phyloP scores from a whole-genome alignment of 176 grass and related monocot species.

The Paspalum notatum region DNA sequence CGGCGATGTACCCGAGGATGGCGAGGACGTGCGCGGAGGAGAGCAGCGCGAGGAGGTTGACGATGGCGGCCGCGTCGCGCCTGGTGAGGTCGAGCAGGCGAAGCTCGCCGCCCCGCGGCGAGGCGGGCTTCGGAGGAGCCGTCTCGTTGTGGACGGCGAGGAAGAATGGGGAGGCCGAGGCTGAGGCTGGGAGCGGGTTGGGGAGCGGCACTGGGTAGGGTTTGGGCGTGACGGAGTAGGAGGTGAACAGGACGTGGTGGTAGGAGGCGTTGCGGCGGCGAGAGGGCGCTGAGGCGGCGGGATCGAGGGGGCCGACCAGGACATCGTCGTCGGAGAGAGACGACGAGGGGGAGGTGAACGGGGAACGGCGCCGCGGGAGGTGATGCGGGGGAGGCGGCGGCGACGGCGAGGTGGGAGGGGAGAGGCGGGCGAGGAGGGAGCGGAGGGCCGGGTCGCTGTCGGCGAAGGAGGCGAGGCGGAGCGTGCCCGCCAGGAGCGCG shows the following conservation, averaged over 20 bases:
- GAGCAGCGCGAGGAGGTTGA: constrained; percentile 73
- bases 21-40: constrained; percentile 71
- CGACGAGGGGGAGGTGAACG: constrained; percentile 57
- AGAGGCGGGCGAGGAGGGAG: constrained; percentile 70
- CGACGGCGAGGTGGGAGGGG: constrained; percentile 38
- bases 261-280: constrained; percentile 54
- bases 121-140: constrained; percentile 38
- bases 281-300: constrained; percentile 43
- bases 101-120: constrained; percentile 44
- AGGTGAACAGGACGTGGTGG: constrained; percentile 44
- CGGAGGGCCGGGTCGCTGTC: constrained; percentile 68
- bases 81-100: constrained; percentile 62
- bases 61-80: constrained; percentile 57
- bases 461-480: constrained; percentile 62
- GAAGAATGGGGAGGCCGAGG: constrained; percentile 58
- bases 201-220: constrained; percentile 48
- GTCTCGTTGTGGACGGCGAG: constrained; percentile 53
- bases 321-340: constrained; percentile 56
- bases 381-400: constrained; percentile 39
- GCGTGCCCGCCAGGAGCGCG: constrained; percentile 70
- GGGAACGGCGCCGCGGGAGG: constrained; percentile 57
- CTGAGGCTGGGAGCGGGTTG: constrained; percentile 37
- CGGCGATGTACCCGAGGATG: constrained; percentile 68
- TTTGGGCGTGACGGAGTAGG: constrained; percentile 43
- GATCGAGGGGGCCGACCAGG: constrained; percentile 48